These are phyloP conservation scores for Rhodosporidiobolus sp. DNA, from an alignment of 768 basidiomycete species.

Conservation along the genomic window DNA sequence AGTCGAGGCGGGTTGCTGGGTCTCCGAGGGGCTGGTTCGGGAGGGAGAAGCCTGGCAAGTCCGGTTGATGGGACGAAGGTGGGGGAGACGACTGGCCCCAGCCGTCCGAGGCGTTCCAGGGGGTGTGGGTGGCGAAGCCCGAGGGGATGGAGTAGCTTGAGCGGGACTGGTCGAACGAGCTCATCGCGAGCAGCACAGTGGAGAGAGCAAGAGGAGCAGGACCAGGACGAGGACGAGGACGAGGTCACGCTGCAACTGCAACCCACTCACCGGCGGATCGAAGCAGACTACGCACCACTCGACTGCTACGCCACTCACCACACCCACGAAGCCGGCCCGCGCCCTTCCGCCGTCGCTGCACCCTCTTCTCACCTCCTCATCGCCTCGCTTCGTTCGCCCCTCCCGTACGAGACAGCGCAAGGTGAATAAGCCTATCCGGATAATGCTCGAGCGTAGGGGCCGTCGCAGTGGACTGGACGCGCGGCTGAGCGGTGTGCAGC, in stretches of 20 bases:
- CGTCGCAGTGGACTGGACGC: too few relatives aligned
- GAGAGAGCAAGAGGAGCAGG: not conserved
- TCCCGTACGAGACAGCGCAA: too few relatives aligned
- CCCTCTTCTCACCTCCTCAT: too few relatives aligned
- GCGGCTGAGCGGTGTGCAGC: too few relatives aligned
- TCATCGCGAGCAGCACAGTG: not conserved
- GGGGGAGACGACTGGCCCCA: slow-evolving; percentile 7
- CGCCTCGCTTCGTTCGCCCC: too few relatives aligned
- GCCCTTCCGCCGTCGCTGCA: too few relatives aligned
- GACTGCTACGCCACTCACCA: not conserved
- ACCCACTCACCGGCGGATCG: not conserved
- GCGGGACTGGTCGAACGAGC: slow-evolving; percentile 24
- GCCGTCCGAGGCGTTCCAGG: slow-evolving; percentile 6
- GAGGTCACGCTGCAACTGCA: not conserved
- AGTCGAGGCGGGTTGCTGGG: not conserved
- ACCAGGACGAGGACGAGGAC: not conserved
- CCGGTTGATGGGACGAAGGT: not conserved
- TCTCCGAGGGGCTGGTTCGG: not conserved
- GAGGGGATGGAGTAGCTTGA: slow-evolving; percentile 1
- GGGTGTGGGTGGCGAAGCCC: not conserved
- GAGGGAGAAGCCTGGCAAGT: not conserved
- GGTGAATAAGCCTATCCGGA: too few relatives aligned
- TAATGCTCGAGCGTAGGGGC: too few relatives aligned
- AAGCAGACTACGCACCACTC: not conserved
- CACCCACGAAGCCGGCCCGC: too few relatives aligned